Conservation (phyloP, 305 asterid genomes). For the Stenogyne calaminthoides region DNA sequence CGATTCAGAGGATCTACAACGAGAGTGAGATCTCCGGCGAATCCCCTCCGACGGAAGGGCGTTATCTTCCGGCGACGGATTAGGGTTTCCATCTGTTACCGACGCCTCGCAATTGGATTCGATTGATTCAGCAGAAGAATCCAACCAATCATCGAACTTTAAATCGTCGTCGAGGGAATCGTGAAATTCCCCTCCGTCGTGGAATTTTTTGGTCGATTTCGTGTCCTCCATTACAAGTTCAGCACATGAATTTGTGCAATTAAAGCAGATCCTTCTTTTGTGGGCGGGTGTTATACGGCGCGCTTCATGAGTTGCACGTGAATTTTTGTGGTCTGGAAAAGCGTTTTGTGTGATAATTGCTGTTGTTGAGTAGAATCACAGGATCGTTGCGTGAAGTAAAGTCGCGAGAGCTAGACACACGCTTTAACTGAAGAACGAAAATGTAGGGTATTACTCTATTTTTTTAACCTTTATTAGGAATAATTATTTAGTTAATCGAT, state of each 20-base stretch:
- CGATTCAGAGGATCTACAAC: constrained; percentile 20
- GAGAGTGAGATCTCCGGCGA: constrained; percentile 36
- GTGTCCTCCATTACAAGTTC: constrained; percentile 34
- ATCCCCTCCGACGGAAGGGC: constrained; percentile 17
- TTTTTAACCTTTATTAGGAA: no score
- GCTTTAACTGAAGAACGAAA: not conserved
- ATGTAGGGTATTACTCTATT: no score
- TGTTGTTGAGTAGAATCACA: constrained; percentile 2
- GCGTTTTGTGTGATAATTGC: not conserved
- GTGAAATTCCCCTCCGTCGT: constrained; percentile 43
- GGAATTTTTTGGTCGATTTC: constrained; percentile 35
- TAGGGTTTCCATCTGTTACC: constrained; percentile 23
- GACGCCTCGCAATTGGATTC: constrained; percentile 29
- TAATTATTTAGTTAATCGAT: no score
- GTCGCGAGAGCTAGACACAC: not conserved
- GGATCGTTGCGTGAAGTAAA: not conserved
- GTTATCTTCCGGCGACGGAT: constrained; percentile 32
- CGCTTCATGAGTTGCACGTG: constrained; percentile 28
- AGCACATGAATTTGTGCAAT: constrained; percentile 13
- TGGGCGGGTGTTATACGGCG: constrained; percentile 1
- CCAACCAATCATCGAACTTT: constrained; percentile 51
- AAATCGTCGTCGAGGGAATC: constrained; percentile 61
- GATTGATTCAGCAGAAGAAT: constrained; percentile 30
- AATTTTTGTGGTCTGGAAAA: constrained; percentile 8
- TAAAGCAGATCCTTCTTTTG: not conserved